Conservation (phyloP, 331 rosid genomes). For the Quercus phellos region DNA sequence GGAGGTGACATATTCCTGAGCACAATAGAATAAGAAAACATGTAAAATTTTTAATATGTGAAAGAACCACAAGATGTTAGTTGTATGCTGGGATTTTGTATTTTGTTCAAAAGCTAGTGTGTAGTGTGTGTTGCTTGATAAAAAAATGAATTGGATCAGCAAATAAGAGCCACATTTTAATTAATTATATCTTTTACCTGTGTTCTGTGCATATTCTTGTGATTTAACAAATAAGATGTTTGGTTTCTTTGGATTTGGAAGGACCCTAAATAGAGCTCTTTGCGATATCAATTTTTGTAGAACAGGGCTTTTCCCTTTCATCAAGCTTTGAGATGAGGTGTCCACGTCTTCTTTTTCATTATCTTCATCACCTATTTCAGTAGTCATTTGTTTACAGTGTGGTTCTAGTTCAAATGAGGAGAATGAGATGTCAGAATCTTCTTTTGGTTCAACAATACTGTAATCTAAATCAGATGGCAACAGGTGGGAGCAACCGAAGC, state of each 20-base stretch:
- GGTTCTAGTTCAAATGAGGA: constrained; percentile 13
- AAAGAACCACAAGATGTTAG: neutral
- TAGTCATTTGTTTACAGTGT: constrained; percentile 5
- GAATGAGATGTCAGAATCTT: constrained; percentile 17
- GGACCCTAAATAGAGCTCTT: constrained; percentile 14
- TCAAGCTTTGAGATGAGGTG: constrained; percentile 2
- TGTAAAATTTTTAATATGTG: constrained; percentile 1
- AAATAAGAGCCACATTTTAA: neutral
- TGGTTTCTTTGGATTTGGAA: neutral
- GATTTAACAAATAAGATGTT: neutral
- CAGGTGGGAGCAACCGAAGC: neutral
- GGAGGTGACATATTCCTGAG: constrained; percentile 27
- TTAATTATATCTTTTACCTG: constrained; percentile 19
- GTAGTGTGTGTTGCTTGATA: neutral
- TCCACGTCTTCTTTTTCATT: constrained; percentile 6
- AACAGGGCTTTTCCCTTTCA: constrained; percentile 5
- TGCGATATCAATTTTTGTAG: constrained; percentile 18
- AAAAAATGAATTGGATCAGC: neutral
- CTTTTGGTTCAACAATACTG: constrained; percentile 13
- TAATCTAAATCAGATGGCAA: neutral
- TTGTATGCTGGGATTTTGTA: neutral
- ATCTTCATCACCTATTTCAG: constrained; percentile 1
- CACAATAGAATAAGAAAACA: constrained; percentile 11
- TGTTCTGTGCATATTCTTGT: constrained; percentile 12
- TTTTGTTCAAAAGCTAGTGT: neutral